Base-by-base conservation (phyloP, 2,329 filamentous ascomycete genomes). In the Epichloe elymi region DNA sequence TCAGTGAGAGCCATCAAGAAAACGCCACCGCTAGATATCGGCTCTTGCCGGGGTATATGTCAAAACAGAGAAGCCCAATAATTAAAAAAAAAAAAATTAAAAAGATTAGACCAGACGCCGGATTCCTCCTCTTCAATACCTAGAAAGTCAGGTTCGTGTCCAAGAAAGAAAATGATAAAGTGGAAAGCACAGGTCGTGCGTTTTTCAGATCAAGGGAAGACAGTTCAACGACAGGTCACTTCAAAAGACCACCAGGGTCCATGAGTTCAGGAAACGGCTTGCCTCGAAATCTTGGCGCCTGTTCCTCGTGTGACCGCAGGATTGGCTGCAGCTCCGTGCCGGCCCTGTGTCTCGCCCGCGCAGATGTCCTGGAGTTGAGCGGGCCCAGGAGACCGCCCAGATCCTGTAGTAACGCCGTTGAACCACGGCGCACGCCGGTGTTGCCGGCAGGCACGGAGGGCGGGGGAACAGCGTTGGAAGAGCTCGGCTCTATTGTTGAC, bases 381-480 rank as follows among this genome's bases (percentile, higher is more conserved):
- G 76, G 72, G 3, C 65, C 68, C 5, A 82, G 60, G 15, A 80
- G 65, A 1, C 75, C 78, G 8, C 77, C 74, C 1, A 82, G 61
- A 56, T 83, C 80, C 55, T 79, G 76, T 5, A 83, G 63, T n/a
- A 82, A 59, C 0, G 77, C 74, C 1, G 75, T 71, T 2, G 78
- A 82, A 3, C 79, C 79, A 42, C 76, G 66, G 6, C 75, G 69
- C 4, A 76, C 61, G 1, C 76, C 75, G 10, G 58, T 65, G 0
- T 61, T 60, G 48, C 70, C 64, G 0, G 76, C 76, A 1, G 70
- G 68, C 15, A 75, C 56, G 0, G 72, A 68, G 0, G 73, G 69
- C 0, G 70, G 68, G 7, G 74, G 70, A 15, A 62, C 57, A 15
- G 60, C 59, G 51, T 62, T 64, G 2, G 67, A 60, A 11, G 68